Evolutionary conservation across 768 basidiomycete species (phyloP), one percentile per base, ranked within the genome.

Genomic region (Leucosporidium yakuticum): DNA sequence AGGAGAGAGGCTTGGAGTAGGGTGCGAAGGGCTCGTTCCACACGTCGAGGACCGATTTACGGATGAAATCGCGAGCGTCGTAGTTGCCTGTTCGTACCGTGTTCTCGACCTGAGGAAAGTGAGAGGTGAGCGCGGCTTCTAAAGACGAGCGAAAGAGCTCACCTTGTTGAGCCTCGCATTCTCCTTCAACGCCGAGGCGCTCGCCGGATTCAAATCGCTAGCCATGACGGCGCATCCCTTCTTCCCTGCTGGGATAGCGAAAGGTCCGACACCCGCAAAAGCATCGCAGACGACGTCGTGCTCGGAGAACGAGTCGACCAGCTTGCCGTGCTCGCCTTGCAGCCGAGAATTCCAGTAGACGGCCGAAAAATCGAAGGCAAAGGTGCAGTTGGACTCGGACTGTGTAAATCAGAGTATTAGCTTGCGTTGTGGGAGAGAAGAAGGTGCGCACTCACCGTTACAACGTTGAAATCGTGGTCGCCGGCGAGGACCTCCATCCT

Each of bases 271-370:
- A 20, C 96, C 96, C 0, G 96, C 96, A 78, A 98, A 94, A 32
- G 90, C 92, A 77, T 99, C 96, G 4, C 86, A 93, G 29, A 98
- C 79, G 25, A 98, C 84, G 62, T 91, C 90, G 29, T 86, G 83
- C 3, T 59, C 21, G 31, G 83, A 77, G 79, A 97, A 94, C 47
- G 82, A 72, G 23, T 83, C 77, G 51, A 98, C 89, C 21, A 99
- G 82, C 4, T 94, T 87, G 32, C 86, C 85, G 76, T 99, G 96
- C 76, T 99, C 96, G 7, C 87, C 86, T 65, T 91, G 89, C 48
- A 99, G 81, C 48, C 96, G 87, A 21, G 94, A 95, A 80, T 99
- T 99, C 94, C 94, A 99, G 79, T 99, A 99, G 19, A 98, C 96
- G 76, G 87, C 83, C 9, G 88, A 87, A 76, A 98, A 99, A 77